Percentiles rank a stretch among this genome's conserved stretches.
phyloP scores from a whole-genome alignment of 2,329 filamentous ascomycete species.

The Didymellaceae sp. region DNA sequence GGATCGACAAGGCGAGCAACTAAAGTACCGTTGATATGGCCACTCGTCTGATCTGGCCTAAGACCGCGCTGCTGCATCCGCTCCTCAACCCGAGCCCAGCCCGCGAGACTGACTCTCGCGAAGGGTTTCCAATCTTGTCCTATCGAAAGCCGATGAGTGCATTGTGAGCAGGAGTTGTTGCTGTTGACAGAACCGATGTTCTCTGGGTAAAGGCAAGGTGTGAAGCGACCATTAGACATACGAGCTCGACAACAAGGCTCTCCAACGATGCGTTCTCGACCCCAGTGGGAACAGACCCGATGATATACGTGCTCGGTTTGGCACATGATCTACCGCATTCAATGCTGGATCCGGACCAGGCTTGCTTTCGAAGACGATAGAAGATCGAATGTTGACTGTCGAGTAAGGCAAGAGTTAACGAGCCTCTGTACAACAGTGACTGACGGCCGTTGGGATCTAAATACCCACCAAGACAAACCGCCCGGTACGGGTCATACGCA shows the following conservation, averaged over 20 bases:
- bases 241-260: slow-evolving; percentile 41
- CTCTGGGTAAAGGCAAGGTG: slow-evolving; percentile 33
- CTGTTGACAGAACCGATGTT: slow-evolving; percentile 34
- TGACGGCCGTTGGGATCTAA: slow-evolving; percentile 3
- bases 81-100: slow-evolving; percentile 29
- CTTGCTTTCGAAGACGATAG: background rate
- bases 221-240: slow-evolving; percentile 23
- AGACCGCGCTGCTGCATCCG: slow-evolving; percentile 16
- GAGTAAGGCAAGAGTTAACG: background rate
- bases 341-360: too few species aligned
- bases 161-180: slow-evolving; percentile 26
- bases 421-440: slow-evolving; percentile 1
- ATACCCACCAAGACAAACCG: slow-evolving; percentile 8
- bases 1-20: background rate
- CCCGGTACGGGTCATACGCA: background rate
- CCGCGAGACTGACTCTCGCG: slow-evolving; percentile 24
- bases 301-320: slow-evolving; percentile 42
- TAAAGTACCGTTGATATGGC: background rate
- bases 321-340: slow-evolving; percentile 33
- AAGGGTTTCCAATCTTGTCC: slow-evolving; percentile 30
- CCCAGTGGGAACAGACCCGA: slow-evolving; percentile 40
- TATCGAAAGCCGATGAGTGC: slow-evolving; percentile 21
- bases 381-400: background rate
- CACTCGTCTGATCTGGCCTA: background rate
- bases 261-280: slow-evolving; percentile 32